Evolutionary conservation across 345 rosid genomes (phyloP), one percentile per base, ranked within the genome.

Genomic region (Clarkia xantiana): DNA sequence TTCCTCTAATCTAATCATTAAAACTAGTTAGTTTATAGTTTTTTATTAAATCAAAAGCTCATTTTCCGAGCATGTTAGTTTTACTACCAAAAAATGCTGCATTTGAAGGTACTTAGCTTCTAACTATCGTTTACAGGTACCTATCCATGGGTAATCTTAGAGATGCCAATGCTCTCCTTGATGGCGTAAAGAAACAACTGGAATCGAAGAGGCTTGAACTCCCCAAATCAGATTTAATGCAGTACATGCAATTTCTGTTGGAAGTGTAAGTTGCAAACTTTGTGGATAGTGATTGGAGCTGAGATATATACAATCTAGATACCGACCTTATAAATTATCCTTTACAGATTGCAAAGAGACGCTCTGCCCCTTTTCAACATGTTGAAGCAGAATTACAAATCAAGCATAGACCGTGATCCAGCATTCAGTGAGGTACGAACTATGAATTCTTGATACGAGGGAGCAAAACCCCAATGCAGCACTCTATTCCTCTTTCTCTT

Each of bases 341-440:
- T 2, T 19, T 60, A 63, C 87, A 93, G 96, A 69, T 55, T 93
- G 76, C 70, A 76, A 75, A 84, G 90, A 73, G 96, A 84, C 64
- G 93, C 99, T n/a, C 64, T 82, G 52, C 96, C 95, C 8, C 90
- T 91, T 56, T 91, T 91, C 73, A 82, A 76, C 44, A 80, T 79
- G 94, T 61, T 87, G 76, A 82, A 84, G 72, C 71, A 57, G 44
- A 78, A 66, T 55, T 91, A 64, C 71, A 87, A 68, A 72, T 38
- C 87, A 16, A 67, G 82, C 62, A 60, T 82, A 66, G 94, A 87
- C 62, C 69, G 95, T 62, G 96, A 93, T 46, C 88, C 86, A n/a
- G 66, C 79, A 55, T 82, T 91, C 51, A 59, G 61, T 45, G 96
- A 87, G 95, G 99, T 86, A 58, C 44, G 49, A 45, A 18, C 7